Conservation (phyloP, 768 basidiomycete species). For the Pilatotrama ljubarskyi region DNA sequence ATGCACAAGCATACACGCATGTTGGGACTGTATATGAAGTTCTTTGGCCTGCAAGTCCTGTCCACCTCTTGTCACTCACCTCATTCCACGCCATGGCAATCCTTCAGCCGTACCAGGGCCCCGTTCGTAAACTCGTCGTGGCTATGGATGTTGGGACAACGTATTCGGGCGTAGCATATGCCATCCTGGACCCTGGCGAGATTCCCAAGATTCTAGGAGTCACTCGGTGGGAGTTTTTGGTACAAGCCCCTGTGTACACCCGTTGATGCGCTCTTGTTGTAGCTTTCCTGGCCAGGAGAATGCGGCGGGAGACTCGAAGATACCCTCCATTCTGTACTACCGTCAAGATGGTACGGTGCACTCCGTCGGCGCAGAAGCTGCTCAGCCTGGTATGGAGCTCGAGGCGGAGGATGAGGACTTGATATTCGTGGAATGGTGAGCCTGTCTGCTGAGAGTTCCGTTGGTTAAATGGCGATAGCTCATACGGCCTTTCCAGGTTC, state of each 20-base stretch:
- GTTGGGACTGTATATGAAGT: background rate
- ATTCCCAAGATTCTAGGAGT: conserved; percentile 48
- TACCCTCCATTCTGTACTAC: conserved; percentile 51
- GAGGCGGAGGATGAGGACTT: conserved; percentile 42
- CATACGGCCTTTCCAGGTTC: conserved; percentile 12
- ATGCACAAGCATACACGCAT: background rate
- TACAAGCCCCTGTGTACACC: background rate
- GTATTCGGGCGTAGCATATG: conserved; percentile 50
- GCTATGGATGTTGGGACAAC: conserved; percentile 57
- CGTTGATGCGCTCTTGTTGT: background rate
- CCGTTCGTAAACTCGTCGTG: conserved; percentile 42
- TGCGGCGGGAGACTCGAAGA: conserved; percentile 42
- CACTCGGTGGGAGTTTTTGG: conserved; percentile 23
- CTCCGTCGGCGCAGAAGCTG: conserved; percentile 48
- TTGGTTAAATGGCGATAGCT: background rate
- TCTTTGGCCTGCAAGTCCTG: background rate
- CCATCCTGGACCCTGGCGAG: conserved; percentile 38
- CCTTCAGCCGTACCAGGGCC: conserved; percentile 9
- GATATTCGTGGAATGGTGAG: conserved; percentile 21
- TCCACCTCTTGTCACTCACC: background rate
- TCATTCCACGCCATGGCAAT: background rate
- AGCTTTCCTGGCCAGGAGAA: conserved; percentile 46
- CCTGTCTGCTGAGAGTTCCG: background rate
- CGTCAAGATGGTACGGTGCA: conserved; percentile 39
- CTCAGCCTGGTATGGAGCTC: conserved; percentile 39